Evolutionary conservation across 192 early-diverging fungal genomes (phyloP), one percentile per base, ranked within the genome.

Genomic region (Dissophora globulifera): DNA sequence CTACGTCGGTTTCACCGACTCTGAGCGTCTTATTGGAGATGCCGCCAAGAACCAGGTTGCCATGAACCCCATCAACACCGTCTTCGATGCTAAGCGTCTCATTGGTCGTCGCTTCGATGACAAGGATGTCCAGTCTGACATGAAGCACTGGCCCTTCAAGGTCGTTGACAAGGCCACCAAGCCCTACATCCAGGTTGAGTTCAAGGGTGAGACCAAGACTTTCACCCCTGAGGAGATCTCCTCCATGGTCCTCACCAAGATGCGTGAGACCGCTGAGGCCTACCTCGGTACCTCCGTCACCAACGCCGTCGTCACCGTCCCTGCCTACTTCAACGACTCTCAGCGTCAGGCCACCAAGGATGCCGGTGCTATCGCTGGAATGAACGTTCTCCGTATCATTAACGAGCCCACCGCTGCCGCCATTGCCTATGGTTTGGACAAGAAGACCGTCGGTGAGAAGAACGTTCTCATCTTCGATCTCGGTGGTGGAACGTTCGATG

Each of bases 311-410:
- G 86, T 98, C 70, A 98, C 97, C 62, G 97, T 98, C 62, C 97
- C 97, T 45, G 95, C 95, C 71, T 96, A 97, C 88, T 98, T 98
- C 87, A 98, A 96, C 86, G 96, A 98, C 88, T 94, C 94, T 45
- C 97, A 98, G 86, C 97, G 97, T 85, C 97, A 98, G 86, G 97
- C 97, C 74, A 98, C 97, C 88, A 98, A 97, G 91, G 97, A 99
- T 82, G 93, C 97, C 64, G 97, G 96, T 86, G 86, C 91, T 68
- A 98, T 99, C 79, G 82, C 96, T 50, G 96, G 95, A 57, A 86
- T 99, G 56, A 97, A 97, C 87, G 95, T 99, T 50, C 93, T 96
- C 75, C 96, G 97, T 86, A 99, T 99, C 88, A 98, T 98, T 87
- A 98, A 98, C 90, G 97, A 99, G 87, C 96, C 97, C 66, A 98